These are phyloP conservation scores for Boletus eberwhitei DNA, from an alignment of 768 basidiomycete genomes.

Conservation along the genomic window DNA sequence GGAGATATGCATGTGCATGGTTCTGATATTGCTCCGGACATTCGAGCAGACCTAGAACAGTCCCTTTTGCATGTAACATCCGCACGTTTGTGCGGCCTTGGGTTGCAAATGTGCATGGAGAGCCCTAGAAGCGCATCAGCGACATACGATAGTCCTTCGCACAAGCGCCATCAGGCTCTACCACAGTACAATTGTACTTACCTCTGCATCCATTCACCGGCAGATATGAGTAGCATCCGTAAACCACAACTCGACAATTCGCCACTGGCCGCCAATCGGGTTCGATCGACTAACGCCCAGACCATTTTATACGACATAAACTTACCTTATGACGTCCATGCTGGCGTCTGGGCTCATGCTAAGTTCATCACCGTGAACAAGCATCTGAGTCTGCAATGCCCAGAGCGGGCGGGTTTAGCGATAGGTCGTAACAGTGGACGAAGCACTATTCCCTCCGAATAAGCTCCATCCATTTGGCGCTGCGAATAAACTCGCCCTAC, in stretches of 20 bases:
- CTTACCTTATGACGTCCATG: not conserved
- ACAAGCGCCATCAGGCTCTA: too few relatives aligned
- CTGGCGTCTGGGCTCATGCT: not conserved
- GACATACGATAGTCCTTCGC: not conserved
- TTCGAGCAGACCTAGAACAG: constrained; percentile 10
- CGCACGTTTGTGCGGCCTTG: constrained; percentile 42
- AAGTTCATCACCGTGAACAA: not conserved
- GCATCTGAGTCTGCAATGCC: too few relatives aligned
- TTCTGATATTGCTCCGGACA: constrained; percentile 4
- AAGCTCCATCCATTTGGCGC: not conserved
- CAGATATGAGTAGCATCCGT: constrained; percentile 45
- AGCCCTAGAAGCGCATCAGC: constrained; percentile 33
- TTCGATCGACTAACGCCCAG: constrained; percentile 41
- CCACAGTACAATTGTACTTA: constrained; percentile 15
- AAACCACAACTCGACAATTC: constrained; percentile 53
- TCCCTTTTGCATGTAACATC: constrained; percentile 30
- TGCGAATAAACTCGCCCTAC: not conserved
- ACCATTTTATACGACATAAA: not conserved
- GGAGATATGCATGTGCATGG: constrained; percentile 32
- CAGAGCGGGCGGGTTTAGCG: not conserved
- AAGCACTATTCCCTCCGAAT: not conserved
- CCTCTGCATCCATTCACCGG: constrained; percentile 54
- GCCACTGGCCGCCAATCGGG: constrained; percentile 43
- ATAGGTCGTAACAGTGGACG: not conserved
- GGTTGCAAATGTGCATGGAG: constrained; percentile 54